Evolutionary conservation across 75 land plant genomes (phyloP).

Genomic region (Selaginella tamariscina): DNA sequence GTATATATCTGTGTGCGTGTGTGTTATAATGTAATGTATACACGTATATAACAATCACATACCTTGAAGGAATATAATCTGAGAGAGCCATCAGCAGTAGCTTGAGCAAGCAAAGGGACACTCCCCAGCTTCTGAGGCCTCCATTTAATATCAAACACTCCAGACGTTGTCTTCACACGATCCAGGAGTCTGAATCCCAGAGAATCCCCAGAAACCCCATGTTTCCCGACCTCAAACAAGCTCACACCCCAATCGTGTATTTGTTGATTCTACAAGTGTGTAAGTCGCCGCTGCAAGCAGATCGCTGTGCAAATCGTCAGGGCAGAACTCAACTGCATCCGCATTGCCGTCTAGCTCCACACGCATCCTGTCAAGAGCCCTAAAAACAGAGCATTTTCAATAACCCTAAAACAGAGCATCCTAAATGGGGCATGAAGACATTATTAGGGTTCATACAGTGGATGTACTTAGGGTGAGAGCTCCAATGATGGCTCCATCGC

Average conservation of each 20-base stretch:
- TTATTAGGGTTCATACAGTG: no score
- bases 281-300: constrained; percentile 82
- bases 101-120: constrained; percentile 57
- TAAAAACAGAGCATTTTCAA: no score
- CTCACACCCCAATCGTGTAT: constrained; percentile 40
- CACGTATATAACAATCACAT: background rate
- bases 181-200: constrained; percentile 31
- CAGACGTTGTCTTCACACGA: constrained; percentile 41
- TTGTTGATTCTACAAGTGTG: constrained; percentile 43
- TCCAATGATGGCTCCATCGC: constrained; percentile 1
- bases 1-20: no score
- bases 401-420: no score
- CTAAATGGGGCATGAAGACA: no score
- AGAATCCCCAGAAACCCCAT: constrained; percentile 26
- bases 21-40: background rate
- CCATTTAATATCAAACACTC: constrained; percentile 91
- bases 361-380: no score
- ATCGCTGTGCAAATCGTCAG: constrained; percentile 35
- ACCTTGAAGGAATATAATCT: constrained; percentile 17
- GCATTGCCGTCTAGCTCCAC: constrained; percentile 76
- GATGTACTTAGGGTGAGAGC: no score
- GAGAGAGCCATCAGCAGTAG: constrained; percentile 67
- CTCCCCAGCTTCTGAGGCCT: constrained; percentile 22
- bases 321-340: constrained; percentile 92
- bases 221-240: constrained; percentile 21